A percentile compares a stretch with the other conserved stretches of the same genome.
Conservation (phyloP, 192 early-diverging fungal genomes). For the Podila minutissima region DNA sequence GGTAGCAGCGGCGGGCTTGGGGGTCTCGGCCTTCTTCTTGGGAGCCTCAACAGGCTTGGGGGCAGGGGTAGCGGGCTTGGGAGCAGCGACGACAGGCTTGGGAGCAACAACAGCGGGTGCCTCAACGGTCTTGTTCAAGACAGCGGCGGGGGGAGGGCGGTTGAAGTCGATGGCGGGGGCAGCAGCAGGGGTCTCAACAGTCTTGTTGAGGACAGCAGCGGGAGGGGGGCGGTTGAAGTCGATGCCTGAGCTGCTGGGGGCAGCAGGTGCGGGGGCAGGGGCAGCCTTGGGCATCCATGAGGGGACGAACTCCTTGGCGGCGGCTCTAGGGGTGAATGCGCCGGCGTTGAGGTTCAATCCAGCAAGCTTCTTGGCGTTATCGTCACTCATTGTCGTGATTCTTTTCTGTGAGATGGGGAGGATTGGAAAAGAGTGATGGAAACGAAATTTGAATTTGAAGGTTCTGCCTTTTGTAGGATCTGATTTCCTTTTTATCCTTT, state of each 20-base stretch:
- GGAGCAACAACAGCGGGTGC: conserved; percentile 19
- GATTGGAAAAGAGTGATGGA: conserved; percentile 3
- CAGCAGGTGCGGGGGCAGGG: conserved; percentile 53
- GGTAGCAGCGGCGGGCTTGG: conserved; percentile 30
- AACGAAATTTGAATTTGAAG: too few relatives aligned
- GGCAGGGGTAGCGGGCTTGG: not conserved
- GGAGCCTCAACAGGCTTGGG: conserved; percentile 19
- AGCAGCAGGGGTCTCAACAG: conserved; percentile 19
- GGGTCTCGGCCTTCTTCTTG: conserved; percentile 25
- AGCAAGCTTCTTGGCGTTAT: conserved; percentile 52
- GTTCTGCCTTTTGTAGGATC: too few relatives aligned
- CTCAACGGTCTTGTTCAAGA: conserved; percentile 42
- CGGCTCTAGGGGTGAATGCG: conserved; percentile 74
- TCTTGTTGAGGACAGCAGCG: conserved; percentile 41
- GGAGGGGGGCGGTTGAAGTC: conserved; percentile 41
- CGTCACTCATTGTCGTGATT: conserved; percentile 39
- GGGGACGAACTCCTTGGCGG: conserved; percentile 80
- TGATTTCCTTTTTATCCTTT: too few relatives aligned
- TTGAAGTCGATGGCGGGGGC: conserved; percentile 40
- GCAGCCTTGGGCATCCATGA: conserved; percentile 59
- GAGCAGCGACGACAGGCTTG: conserved; percentile 5
- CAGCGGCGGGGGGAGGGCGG: conserved; percentile 34
- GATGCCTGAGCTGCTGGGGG: conserved; percentile 20
- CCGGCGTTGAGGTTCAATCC: conserved; percentile 69
- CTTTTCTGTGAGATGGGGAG: not conserved